Percentiles rank a stretch among this genome's conserved stretches.
phyloP scores from a whole-genome alignment of 176 grass and related monocot species.

The Melocanna baccifera region DNA sequence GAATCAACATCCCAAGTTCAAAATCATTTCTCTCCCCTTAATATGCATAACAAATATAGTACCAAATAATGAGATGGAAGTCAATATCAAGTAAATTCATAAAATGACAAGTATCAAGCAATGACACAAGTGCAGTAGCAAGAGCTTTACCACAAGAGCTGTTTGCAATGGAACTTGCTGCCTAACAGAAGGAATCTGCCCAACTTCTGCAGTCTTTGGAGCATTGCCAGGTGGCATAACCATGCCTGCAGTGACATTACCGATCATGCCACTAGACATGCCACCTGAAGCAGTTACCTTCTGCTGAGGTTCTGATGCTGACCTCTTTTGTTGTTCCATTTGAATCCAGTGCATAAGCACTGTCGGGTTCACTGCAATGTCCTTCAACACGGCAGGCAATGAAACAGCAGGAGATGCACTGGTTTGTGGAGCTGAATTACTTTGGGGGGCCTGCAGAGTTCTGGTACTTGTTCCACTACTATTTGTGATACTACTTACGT shows the following conservation, averaged over 20 bases:
- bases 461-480: slow-evolving; percentile 13
- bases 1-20: not conserved
- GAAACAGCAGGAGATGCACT: slow-evolving; percentile 41
- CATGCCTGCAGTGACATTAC: slow-evolving; percentile 34
- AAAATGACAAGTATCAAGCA: not conserved
- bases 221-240: slow-evolving; percentile 43
- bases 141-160: slow-evolving; percentile 32
- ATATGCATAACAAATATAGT: not conserved
- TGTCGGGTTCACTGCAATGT: slow-evolving; percentile 75
- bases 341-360: slow-evolving; percentile 76
- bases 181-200: slow-evolving; percentile 37
- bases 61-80: not conserved
- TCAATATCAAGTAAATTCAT: slow-evolving; percentile 8
- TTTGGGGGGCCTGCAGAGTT: slow-evolving; percentile 24
- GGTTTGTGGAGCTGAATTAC: slow-evolving; percentile 37
- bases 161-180: slow-evolving; percentile 37
- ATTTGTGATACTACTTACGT: slow-evolving; percentile 29
- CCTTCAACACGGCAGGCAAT: slow-evolving; percentile 63
- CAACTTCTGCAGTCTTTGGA: slow-evolving; percentile 40
- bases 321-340: slow-evolving; percentile 67
- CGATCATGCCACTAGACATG: slow-evolving; percentile 29
- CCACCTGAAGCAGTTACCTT: slow-evolving; percentile 26
- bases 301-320: slow-evolving; percentile 49
- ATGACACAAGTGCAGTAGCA: not conserved
- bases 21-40: not conserved